Percentiles rank a stretch among this genome's conserved stretches.
These are phyloP conservation scores for Salix koriyanagi DNA, from an alignment of 345 rosid species.

Conservation along the genomic window DNA sequence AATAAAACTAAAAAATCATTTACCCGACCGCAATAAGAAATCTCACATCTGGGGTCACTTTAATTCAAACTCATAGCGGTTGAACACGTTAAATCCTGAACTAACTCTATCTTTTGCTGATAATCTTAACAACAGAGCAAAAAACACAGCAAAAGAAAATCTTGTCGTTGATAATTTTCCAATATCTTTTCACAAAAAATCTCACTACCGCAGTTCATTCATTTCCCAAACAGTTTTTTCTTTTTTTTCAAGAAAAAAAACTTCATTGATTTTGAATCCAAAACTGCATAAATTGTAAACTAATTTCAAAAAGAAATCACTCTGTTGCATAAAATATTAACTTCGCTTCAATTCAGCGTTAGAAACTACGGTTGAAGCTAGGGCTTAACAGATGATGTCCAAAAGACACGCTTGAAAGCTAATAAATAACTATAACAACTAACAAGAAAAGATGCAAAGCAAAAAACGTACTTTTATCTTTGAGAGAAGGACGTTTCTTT, in stretches of 20 bases:
- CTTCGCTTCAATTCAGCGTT: background rate
- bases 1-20: conserved; percentile 3
- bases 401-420: background rate
- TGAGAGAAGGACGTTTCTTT: conserved; percentile 75
- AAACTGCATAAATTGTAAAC: background rate
- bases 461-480: conserved; percentile 43
- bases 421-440: background rate
- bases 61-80: conserved; percentile 73
- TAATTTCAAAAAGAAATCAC: background rate
- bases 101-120: conserved; percentile 44
- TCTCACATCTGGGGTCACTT: conserved; percentile 75
- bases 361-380: background rate
- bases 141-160: background rate
- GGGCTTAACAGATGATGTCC: background rate
- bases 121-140: conserved; percentile 30
- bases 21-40: conserved; percentile 78
- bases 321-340: background rate
- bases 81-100: conserved; percentile 82
- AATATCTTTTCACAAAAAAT: background rate
- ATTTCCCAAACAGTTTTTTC: background rate
- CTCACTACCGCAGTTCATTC: background rate
- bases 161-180: background rate
- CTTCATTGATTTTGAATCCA: background rate
- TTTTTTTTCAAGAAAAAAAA: background rate
- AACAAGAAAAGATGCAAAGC: background rate